Conservation (phyloP, 176 grass and related monocot genomes). For the Stipa capillata region DNA sequence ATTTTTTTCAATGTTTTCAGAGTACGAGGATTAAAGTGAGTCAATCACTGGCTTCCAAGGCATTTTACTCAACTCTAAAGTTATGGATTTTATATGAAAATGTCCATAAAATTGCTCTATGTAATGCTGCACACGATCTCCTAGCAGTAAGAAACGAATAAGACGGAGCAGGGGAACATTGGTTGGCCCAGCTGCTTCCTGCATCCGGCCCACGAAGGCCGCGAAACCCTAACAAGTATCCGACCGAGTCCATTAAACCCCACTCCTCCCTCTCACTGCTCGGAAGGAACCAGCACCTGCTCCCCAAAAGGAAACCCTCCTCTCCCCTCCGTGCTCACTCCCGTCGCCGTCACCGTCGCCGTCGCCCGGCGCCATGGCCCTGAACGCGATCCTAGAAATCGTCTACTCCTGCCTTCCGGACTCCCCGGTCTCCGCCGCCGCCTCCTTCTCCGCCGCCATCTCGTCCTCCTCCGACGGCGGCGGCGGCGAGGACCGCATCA, state of each 20-base stretch:
- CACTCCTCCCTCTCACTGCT: not conserved
- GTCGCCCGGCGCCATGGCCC: not conserved
- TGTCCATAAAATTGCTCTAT: too few relatives aligned
- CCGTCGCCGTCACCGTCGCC: not conserved
- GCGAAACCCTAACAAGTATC: not conserved
- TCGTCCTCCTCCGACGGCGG: not conserved
- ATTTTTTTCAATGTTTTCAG: too few relatives aligned
- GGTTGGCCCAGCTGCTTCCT: not conserved
- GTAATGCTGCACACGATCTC: too few relatives aligned
- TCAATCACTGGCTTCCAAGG: too few relatives aligned
- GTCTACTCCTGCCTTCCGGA: not conserved
- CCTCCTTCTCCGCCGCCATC: not conserved
- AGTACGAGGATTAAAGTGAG: too few relatives aligned
- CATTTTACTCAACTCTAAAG: too few relatives aligned
- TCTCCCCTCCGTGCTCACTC: too few relatives aligned
- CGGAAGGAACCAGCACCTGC: not conserved
- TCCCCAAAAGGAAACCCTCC: too few relatives aligned
- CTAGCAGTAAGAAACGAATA: too few relatives aligned
- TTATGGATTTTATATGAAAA: too few relatives aligned
- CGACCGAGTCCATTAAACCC: not conserved
- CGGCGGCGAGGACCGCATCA: constrained; percentile 22
- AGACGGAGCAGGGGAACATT: not conserved
- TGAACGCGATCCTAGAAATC: not conserved
- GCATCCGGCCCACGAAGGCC: not conserved
- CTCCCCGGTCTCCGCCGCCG: not conserved